Percentiles rank a stretch among this genome's conserved stretches.
These are phyloP conservation scores for Mycena galericulata DNA, from an alignment of 768 basidiomycete genomes.

Conservation along the genomic window DNA sequence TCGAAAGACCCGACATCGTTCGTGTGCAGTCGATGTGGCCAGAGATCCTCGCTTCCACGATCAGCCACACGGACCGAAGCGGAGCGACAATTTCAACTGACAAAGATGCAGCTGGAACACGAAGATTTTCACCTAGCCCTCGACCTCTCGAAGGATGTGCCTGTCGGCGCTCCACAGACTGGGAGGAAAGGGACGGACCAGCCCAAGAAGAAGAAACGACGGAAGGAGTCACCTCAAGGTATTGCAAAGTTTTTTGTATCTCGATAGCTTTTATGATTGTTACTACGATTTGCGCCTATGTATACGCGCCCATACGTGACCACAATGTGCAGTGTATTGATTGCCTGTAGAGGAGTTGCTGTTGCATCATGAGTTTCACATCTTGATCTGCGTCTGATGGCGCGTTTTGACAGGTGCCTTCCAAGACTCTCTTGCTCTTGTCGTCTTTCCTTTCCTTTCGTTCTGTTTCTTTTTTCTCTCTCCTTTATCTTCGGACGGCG, in stretches of 20 bases:
- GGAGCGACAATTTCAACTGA: too few relatives aligned
- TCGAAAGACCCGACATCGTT: conserved; percentile 50
- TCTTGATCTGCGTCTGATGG: conserved; percentile 5
- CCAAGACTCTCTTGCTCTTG: conserved; percentile 12
- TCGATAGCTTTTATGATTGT: too few relatives aligned
- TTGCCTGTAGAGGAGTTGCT: too few relatives aligned
- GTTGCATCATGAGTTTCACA: not conserved
- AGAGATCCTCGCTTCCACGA: conserved; percentile 53
- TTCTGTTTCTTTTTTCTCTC: conserved; percentile 34
- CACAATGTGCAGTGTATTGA: conserved; percentile 8
- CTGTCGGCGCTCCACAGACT: conserved; percentile 37
- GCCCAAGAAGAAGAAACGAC: conserved; percentile 47
- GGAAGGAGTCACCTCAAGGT: conserved; percentile 42
- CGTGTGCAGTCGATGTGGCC: conserved; percentile 69
- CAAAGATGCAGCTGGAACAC: conserved; percentile 82
- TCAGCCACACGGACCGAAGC: conserved; percentile 42
- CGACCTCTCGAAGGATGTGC: conserved; percentile 71
- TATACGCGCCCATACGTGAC: too few relatives aligned
- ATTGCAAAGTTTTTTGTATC: conserved; percentile 69
- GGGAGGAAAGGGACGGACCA: conserved; percentile 33
- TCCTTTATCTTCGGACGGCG: conserved; percentile 36
- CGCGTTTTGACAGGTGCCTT: not conserved
- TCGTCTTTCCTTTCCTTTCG: conserved; percentile 27
- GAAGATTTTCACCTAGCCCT: conserved; percentile 91
- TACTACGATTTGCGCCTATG: too few relatives aligned